phyloP scores from a whole-genome alignment of 2,329 filamentous ascomycete genomes.

The Ophiosphaerella narmari region DNA sequence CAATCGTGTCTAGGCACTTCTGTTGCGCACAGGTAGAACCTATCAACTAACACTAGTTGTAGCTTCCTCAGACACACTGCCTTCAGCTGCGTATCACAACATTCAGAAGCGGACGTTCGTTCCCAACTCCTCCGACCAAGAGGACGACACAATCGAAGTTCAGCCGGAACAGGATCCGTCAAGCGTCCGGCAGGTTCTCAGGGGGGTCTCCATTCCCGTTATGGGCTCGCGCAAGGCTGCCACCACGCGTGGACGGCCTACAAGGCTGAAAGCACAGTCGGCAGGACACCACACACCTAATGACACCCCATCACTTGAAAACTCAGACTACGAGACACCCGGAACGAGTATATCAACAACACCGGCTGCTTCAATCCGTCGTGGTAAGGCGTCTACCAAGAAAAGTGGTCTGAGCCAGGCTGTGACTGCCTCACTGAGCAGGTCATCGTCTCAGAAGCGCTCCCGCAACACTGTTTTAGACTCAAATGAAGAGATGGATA shows the following conservation, averaged over 20 bases:
- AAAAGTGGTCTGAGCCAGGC: slow-evolving; percentile 27
- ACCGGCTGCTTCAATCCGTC: slow-evolving; percentile 51
- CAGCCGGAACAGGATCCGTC: slow-evolving; percentile 8
- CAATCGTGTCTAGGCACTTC: too few species aligned
- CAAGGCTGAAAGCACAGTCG: slow-evolving; percentile 13
- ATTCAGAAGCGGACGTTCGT: slow-evolving; percentile 26
- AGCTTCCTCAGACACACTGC: slow-evolving; percentile 9
- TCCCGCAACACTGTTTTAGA: slow-evolving; percentile 26
- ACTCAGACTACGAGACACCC: slow-evolving; percentile 63
- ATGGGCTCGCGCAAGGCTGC: slow-evolving; percentile 23
- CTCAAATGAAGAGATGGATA: slow-evolving; percentile 33
- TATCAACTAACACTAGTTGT: neutral
- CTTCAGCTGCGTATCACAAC: slow-evolving; percentile 13
- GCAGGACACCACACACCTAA: slow-evolving; percentile 30
- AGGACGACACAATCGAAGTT: slow-evolving; percentile 26
- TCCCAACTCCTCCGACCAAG: slow-evolving; percentile 40
- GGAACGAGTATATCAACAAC: slow-evolving; percentile 64
- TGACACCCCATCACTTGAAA: slow-evolving; percentile 39
- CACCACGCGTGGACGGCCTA: slow-evolving; percentile 11
- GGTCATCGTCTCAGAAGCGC: slow-evolving; percentile 32
- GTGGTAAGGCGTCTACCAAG: slow-evolving; percentile 26
- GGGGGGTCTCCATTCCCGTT: slow-evolving; percentile 38
- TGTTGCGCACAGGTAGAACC: neutral
- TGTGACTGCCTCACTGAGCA: slow-evolving; percentile 14
- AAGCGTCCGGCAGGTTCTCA: slow-evolving; percentile 30